Evolutionary conservation across 2,329 filamentous ascomycete genomes (phyloP).

Genomic region (Stachybotrys chartarum): DNA sequence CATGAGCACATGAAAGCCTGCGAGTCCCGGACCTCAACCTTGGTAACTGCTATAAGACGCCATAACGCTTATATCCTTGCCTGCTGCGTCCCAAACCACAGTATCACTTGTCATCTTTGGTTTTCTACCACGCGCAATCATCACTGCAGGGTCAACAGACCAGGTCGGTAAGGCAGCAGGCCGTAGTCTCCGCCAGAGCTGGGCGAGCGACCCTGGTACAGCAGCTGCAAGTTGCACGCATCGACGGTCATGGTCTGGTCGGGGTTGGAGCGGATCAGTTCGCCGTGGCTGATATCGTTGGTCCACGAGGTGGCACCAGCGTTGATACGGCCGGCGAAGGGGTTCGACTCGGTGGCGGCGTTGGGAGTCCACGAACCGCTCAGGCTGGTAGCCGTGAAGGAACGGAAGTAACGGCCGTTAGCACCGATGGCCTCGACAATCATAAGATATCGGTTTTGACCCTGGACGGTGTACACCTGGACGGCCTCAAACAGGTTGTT

Average conservation of each 20-base stretch:
- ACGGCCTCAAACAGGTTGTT: slow-evolving; percentile 60
- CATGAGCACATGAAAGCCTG: no score
- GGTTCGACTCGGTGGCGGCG: slow-evolving; percentile 45
- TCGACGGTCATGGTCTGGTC: slow-evolving; percentile 59
- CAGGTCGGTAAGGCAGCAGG: slow-evolving; percentile 7
- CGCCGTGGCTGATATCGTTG: slow-evolving; percentile 60
- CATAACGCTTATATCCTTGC: no score
- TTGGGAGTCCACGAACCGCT: slow-evolving; percentile 51
- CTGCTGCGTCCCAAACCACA: no score
- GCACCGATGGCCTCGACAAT: slow-evolving; percentile 56
- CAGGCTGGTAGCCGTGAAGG: slow-evolving; percentile 53
- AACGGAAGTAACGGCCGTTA: slow-evolving; percentile 58
- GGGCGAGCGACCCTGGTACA: slow-evolving; percentile 52
- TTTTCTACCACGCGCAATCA: not conserved
- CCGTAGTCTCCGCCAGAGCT: slow-evolving; percentile 36
- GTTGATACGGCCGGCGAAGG: slow-evolving; percentile 62
- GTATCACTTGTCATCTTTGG: no score
- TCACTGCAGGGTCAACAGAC: slow-evolving; percentile 6
- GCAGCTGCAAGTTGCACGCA: slow-evolving; percentile 55
- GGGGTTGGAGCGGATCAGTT: slow-evolving; percentile 46
- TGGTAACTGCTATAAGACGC: no score
- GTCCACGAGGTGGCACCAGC: slow-evolving; percentile 55
- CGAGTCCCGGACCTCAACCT: no score
- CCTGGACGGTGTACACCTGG: slow-evolving; percentile 55
- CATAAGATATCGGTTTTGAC: slow-evolving; percentile 54